Percentiles rank a stretch among this genome's conserved stretches.
Evolutionary conservation across 306 rosid genomes (phyloP).

Genomic region (Neltuma alba): DNA sequence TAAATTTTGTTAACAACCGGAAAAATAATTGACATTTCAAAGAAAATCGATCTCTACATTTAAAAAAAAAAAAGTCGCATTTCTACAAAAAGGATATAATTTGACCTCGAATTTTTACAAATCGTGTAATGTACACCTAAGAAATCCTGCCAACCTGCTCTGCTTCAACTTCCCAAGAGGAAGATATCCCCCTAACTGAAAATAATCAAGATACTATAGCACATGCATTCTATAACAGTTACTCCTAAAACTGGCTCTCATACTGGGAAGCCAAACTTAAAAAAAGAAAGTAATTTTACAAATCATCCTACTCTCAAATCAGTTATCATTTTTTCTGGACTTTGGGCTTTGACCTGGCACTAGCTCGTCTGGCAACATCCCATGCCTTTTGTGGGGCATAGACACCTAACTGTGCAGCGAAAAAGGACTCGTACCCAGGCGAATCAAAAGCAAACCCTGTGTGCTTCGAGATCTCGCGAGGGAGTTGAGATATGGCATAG

Average conservation of each 20-base stretch:
- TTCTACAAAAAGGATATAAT: not conserved
- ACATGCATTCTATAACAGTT: conserved; percentile 41
- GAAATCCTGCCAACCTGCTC: conserved; percentile 7
- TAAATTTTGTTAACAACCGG: not conserved
- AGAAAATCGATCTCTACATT: not conserved
- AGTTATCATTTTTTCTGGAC: conserved; percentile 55
- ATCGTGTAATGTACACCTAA: conserved; percentile 14
- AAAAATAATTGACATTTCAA: not conserved
- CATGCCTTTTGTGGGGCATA: conserved; percentile 90
- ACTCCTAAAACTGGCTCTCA: conserved; percentile 51
- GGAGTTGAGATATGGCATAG: conserved; percentile 86
- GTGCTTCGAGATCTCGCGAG: conserved; percentile 77
- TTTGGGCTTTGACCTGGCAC: conserved; percentile 63
- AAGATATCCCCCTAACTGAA: conserved; percentile 23
- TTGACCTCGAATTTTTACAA: not conserved
- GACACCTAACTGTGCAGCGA: conserved; percentile 81
- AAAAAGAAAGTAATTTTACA: conserved; percentile 49
- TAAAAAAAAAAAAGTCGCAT: not conserved
- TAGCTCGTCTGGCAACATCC: conserved; percentile 99
- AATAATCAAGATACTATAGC: conserved; percentile 33
- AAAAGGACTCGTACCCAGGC: conserved; percentile 94
- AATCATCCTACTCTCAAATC: conserved; percentile 30
- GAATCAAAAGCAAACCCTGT: conserved; percentile 98
- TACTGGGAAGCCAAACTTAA: conserved; percentile 43
- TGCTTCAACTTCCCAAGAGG: not conserved